Base-by-base conservation (phyloP, 805 yeast species). In the Candida patagonica region DNA sequence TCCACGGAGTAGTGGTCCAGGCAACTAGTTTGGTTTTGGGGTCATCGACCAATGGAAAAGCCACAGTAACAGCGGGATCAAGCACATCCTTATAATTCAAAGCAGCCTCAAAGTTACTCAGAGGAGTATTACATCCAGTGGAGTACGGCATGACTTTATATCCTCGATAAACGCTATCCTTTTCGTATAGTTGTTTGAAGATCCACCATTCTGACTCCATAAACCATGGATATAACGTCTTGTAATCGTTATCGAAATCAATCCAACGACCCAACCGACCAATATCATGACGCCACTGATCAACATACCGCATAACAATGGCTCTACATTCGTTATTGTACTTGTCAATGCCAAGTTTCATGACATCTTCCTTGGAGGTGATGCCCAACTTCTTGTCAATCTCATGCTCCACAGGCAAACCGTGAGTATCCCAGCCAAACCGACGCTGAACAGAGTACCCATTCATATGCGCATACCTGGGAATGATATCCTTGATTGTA, bases 161-260 rank as follows among this genome's bases (percentile, higher is more conserved):
- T 43, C 98, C 98, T 64, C 94, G 77, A 70, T 92, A 92, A 34
- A 92, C 97, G 42, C 84, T 76, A 38, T 78, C 81, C 64, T 88
- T 92, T 43, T 82, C 78, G 61, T 68, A 86, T 52, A 92, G 70
- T 65, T 86, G 78, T 68, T 82, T 78, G 74, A 92, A 92, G 24
- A 86, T 95, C 98, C 98, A 92, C 99, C 99, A 92, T 36, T 80
- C 92, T 34, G 96, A 84, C 68, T 92, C 99, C 99, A 92, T 92
- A 54, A 86, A 92, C 42, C 80, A 70, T 35, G 96, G 96, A 62
- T 94, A 87, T 64, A 92, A 73, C 22, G 98, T 92, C 69, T 89
- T 89, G 72, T 88, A 88, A 67, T 92, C 99, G 61, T 92, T 86
- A 61, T 92, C 98, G 67, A 92, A 89, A 66, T 92, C 99, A 59